Conservation (phyloP, 2,329 filamentous ascomycete genomes). For the Botrytis byssoidea region DNA sequence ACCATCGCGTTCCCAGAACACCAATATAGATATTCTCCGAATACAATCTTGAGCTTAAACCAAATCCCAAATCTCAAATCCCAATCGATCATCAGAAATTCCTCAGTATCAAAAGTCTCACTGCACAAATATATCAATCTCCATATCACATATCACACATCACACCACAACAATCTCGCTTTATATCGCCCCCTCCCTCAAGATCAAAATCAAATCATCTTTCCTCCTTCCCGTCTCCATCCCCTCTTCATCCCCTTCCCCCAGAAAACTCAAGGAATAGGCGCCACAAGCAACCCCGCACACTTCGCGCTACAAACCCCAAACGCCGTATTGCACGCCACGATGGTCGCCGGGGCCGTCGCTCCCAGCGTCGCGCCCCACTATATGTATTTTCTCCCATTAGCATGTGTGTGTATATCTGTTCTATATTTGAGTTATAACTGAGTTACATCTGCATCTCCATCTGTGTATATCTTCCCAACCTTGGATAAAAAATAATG, state of each 20-base stretch:
- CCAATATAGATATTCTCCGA: fast-evolving
- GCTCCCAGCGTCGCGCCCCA: slow-evolving; percentile 12
- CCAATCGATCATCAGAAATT: not conserved
- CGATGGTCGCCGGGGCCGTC: not conserved
- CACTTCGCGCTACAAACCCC: slow-evolving; percentile 8
- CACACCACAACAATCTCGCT: not conserved
- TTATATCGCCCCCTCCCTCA: not conserved
- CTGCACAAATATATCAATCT: too few species aligned
- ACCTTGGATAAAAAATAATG: too few species aligned
- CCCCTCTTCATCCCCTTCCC: too few species aligned
- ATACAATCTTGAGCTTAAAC: not conserved
- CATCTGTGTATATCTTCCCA: too few species aligned
- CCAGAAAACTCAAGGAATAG: not conserved
- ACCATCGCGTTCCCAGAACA: not conserved
- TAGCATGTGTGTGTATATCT: not conserved
- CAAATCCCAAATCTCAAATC: not conserved
- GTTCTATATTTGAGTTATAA: too few species aligned
- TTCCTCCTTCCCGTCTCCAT: too few species aligned
- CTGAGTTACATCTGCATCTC: too few species aligned
- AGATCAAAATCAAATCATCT: too few species aligned
- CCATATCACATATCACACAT: too few species aligned
- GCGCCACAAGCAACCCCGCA: not conserved
- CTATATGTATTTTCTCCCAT: not conserved
- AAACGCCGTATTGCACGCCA: slow-evolving; percentile 13
- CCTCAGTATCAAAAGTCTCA: too few species aligned